Conservation (phyloP, 495 filamentous ascomycete genomes). For the Copromyces sp. region DNA sequence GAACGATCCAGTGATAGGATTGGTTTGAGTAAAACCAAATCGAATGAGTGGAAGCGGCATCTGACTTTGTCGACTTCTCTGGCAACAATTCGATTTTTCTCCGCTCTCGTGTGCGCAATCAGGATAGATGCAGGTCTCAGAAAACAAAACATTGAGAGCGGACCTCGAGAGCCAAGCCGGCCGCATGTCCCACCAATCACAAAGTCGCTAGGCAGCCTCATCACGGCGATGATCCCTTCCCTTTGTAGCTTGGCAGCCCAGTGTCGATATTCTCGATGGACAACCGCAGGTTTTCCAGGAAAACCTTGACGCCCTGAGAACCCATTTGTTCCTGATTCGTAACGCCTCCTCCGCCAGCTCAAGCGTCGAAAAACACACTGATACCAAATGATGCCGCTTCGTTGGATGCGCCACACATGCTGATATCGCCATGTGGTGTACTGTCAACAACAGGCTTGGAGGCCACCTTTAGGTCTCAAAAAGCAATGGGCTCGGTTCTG, state of each 20-base stretch:
- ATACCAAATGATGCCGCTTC: neutral
- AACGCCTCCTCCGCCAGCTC: neutral
- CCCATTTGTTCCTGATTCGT: constrained; percentile 1
- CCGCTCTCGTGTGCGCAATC: neutral
- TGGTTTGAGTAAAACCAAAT: too few relatives aligned
- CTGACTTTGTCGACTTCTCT: neutral
- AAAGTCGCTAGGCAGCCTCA: neutral
- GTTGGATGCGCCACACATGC: neutral
- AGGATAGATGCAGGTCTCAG: neutral
- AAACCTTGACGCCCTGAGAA: neutral
- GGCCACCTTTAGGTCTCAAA: neutral
- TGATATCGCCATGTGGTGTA: neutral
- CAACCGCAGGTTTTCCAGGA: neutral
- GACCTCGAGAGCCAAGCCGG: neutral
- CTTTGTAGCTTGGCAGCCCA: neutral
- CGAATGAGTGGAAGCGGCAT: too few relatives aligned
- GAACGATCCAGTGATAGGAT: too few relatives aligned
- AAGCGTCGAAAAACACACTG: neutral
- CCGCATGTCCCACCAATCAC: neutral
- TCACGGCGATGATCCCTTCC: constrained; percentile 2
- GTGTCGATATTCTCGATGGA: constrained; percentile 1
- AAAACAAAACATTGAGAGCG: neutral
- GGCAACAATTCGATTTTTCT: neutral
- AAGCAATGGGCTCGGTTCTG: neutral
- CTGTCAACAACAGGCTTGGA: neutral